Base-by-base conservation (phyloP, 139 green algal genomes). In the Pseudopediastrum boryanum region DNA sequence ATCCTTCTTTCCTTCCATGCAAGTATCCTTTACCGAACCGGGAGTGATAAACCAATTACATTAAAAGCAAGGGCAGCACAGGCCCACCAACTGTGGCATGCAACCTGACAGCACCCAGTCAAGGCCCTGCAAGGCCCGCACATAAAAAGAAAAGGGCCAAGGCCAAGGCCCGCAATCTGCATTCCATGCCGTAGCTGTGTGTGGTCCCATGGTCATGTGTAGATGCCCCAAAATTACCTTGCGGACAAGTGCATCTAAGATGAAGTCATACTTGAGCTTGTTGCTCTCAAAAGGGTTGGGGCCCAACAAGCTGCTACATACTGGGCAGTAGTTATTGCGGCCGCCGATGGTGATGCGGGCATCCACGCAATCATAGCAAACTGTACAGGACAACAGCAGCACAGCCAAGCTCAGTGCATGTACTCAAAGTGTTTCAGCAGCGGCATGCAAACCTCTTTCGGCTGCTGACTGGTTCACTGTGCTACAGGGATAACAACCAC, bases 331-430 rank as follows among this genome's bases (percentile, higher is more conserved):
- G 68, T 88, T 87, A 42, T 59, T 68, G 4, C 59, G 56, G 73
- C 83, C 83, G 39, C 83, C 83, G 13, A 87, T 79, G 2, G 69
- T 68, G 38, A 87, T 71, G 2, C 63, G 44, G 23, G 61, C 31
- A 27, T 87, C 73, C 31, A 87, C 69, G 42, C 83, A 84, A 58
- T 87, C 82, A 27, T 87, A 87, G 58, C 82, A 84, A 23, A 75
- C 82, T 87, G 71, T 6, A 12, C 7, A 12, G 25, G 59, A 33
- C 59, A 6, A 7, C 46, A 16, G 46, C 75, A 35, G 10, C 9
- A 19, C 56, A 65, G 56, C 56, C 16, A 65, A 8, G 7, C 56
- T 39, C 16, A 8, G 13, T 7, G 56, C 56, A 19, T 27, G 56
- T 23, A 9, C 10, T 36, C 10, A 10, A 46, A 10, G 4, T 42